These are phyloP conservation scores for Fusarium nelsonii DNA, from an alignment of 2,329 filamentous ascomycete genomes.

Conservation along the genomic window DNA sequence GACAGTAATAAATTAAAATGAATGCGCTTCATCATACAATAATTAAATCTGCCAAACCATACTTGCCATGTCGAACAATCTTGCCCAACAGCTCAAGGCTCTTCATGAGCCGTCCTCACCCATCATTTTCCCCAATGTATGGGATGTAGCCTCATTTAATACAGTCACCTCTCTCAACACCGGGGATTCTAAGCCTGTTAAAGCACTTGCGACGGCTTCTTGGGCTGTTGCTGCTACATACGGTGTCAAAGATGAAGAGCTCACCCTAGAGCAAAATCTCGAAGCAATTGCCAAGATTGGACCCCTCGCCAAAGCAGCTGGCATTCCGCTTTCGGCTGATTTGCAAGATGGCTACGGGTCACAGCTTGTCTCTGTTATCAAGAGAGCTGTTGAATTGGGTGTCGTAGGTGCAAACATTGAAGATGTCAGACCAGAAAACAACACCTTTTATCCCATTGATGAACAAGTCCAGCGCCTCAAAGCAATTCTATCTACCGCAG, in stretches of 20 bases:
- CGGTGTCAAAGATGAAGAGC: slow-evolving; percentile 60
- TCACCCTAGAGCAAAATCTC: slow-evolving; percentile 66
- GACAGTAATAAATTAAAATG: no score
- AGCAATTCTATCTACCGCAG: slow-evolving; percentile 57
- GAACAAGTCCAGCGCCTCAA: slow-evolving; percentile 63
- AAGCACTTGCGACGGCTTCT: slow-evolving; percentile 63
- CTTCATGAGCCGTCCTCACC: slow-evolving; percentile 66
- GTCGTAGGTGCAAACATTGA: slow-evolving; percentile 71
- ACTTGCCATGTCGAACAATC: slow-evolving; percentile 46
- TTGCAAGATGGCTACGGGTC: slow-evolving; percentile 71
- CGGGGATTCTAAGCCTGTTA: slow-evolving; percentile 52
- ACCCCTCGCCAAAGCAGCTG: slow-evolving; percentile 54
- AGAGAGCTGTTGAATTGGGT: slow-evolving; percentile 61
- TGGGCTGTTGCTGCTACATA: slow-evolving; percentile 63
- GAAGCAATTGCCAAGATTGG: slow-evolving; percentile 60
- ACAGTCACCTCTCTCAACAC: slow-evolving; percentile 59
- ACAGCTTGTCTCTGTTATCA: slow-evolving; percentile 59
- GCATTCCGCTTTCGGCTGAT: slow-evolving; percentile 67
- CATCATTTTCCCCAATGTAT: slow-evolving; percentile 67
- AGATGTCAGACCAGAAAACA: slow-evolving; percentile 57
- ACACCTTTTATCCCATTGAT: slow-evolving; percentile 54
- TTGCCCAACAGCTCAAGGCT: slow-evolving; percentile 54
- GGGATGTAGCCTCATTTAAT: slow-evolving; percentile 63
- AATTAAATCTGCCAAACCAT: background rate
- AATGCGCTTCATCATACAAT: background rate